These are phyloP conservation scores for Hyphopichia wangnamkhiaoensis DNA, from an alignment of 1,139 yeast genomes.

Conservation along the genomic window DNA sequence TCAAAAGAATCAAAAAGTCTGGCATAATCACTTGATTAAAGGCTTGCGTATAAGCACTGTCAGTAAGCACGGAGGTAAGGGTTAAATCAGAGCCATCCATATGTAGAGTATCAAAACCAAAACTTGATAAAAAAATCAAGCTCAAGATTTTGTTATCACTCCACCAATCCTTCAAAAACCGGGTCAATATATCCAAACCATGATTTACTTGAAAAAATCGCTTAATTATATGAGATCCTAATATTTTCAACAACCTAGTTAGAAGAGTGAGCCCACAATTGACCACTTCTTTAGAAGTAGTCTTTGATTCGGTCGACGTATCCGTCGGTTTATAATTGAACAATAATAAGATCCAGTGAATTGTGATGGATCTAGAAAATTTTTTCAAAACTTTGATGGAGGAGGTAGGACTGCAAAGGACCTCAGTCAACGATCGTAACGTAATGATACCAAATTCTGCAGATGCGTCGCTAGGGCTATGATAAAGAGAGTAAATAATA, in stretches of 20 bases:
- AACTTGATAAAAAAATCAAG: conserved; percentile 38
- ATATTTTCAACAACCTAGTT: conserved; percentile 46
- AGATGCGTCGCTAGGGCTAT: conserved; percentile 22
- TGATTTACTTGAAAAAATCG: conserved; percentile 52
- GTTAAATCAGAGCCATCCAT: not conserved
- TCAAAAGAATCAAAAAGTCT: conserved; percentile 39
- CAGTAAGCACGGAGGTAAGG: conserved; percentile 1
- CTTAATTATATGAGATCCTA: conserved; percentile 49
- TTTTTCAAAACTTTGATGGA: conserved; percentile 42
- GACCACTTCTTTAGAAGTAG: conserved; percentile 37
- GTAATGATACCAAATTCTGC: conserved; percentile 31
- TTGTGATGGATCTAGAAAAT: conserved; percentile 57
- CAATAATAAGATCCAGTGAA: conserved; percentile 66
- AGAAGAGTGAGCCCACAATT: conserved; percentile 51
- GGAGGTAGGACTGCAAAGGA: conserved; percentile 31
- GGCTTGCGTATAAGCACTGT: not conserved
- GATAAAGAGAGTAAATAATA: conserved; percentile 38
- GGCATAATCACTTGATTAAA: conserved; percentile 33
- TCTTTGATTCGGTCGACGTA: conserved; percentile 3
- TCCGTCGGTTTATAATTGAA: conserved; percentile 32
- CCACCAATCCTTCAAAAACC: conserved; percentile 50
- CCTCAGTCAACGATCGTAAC: conserved; percentile 31
- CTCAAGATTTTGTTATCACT: conserved; percentile 35
- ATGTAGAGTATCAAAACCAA: conserved; percentile 31
- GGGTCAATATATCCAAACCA: conserved; percentile 57